phyloP scores from a whole-genome alignment of 164 flowering plant genomes.

The Aristolochia fimbriata region DNA sequence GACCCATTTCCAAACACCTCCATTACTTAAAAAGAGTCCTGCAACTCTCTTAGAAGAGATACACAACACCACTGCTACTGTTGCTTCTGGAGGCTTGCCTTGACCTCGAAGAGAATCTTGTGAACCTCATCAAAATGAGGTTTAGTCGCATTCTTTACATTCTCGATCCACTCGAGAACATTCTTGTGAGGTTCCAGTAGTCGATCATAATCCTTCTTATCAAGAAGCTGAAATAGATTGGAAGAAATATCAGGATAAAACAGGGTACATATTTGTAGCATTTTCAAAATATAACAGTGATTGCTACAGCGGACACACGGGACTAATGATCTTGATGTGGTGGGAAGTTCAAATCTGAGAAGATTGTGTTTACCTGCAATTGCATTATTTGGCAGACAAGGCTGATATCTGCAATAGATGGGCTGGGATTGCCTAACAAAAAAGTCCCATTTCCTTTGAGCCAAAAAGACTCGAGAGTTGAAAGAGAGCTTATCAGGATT shows the following conservation, averaged over 20 bases:
- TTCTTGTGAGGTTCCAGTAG: constrained; percentile 61
- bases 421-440: constrained; percentile 56
- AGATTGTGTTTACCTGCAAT: constrained; percentile 72
- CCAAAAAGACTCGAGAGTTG: constrained; percentile 63
- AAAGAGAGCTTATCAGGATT: constrained; percentile 39
- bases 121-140: constrained; percentile 85
- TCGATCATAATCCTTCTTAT: constrained; percentile 43
- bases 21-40: too few relatives aligned
- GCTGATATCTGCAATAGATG: constrained; percentile 90
- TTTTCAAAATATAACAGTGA: background rate
- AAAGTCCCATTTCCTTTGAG: constrained; percentile 58
- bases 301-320: background rate
- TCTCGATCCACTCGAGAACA: constrained; percentile 74
- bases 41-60: too few relatives aligned
- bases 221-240: constrained; percentile 37
- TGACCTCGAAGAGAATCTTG: constrained; percentile 32
- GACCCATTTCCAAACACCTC: too few relatives aligned
- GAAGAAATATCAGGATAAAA: background rate
- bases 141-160: constrained; percentile 47
- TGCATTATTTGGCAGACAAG: constrained; percentile 85
- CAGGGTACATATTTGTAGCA: background rate
- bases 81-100: constrained; percentile 26
- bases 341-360: too few relatives aligned
- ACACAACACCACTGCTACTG: too few relatives aligned
- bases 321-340: too few relatives aligned